Conservation (phyloP, 2,329 filamentous ascomycete genomes). For the Emericellopsis atlantica region DNA sequence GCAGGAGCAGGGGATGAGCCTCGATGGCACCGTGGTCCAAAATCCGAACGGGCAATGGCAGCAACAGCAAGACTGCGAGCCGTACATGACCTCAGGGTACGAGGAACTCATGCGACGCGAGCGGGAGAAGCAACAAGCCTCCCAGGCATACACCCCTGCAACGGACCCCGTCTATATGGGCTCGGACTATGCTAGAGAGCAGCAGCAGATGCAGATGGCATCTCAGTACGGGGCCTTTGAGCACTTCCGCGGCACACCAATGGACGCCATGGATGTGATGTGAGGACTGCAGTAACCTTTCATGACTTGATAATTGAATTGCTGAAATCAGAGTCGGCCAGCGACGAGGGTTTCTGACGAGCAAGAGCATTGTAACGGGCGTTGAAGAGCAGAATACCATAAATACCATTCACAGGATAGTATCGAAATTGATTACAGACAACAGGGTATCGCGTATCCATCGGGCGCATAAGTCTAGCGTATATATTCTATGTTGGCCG, state of each 20-base stretch:
- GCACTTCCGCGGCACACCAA: conserved; percentile 28
- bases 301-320: not conserved
- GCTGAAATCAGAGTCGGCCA: not conserved
- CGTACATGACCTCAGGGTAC: conserved; percentile 78
- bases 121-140: conserved; percentile 34
- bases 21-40: conserved; percentile 42
- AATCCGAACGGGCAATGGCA: conserved; percentile 40
- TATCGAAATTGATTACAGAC: not conserved
- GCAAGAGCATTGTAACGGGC: not conserved
- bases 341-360: no score
- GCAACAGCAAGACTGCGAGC: conserved; percentile 45
- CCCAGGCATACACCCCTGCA: conserved; percentile 35
- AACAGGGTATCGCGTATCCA: conserved; percentile 1
- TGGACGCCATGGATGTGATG: conserved; percentile 34
- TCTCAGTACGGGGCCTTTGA: conserved; percentile 55
- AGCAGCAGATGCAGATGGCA: conserved; percentile 47
- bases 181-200: conserved; percentile 30
- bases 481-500: conserved; percentile 12
- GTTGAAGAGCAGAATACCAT: not conserved
- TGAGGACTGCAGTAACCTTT: not conserved
- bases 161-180: conserved; percentile 58
- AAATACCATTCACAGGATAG: not conserved
- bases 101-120: conserved; percentile 54
- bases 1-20: conserved; percentile 32
- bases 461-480: conserved; percentile 3